phyloP scores from a whole-genome alignment of 768 basidiomycete genomes.

The Suillus weaverae region DNA sequence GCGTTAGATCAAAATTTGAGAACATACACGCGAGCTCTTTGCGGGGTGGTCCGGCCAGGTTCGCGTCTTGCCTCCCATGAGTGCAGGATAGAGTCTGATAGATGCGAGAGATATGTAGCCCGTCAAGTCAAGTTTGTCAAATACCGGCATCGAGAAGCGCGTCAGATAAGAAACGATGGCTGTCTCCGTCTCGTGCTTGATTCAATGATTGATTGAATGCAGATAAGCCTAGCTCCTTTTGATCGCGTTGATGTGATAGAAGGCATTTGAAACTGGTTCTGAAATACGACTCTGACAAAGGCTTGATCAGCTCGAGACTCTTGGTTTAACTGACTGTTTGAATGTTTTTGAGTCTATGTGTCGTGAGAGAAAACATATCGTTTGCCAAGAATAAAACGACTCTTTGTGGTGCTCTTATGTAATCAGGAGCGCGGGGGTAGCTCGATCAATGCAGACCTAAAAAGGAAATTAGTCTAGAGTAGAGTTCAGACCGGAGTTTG shows the following conservation, averaged over 20 bases:
- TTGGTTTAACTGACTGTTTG: not conserved
- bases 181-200: not conserved
- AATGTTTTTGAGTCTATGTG: not conserved
- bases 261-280: not conserved
- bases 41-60: not conserved
- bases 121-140: not conserved
- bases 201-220: not conserved
- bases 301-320: not conserved
- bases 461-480: slow-evolving; percentile 27
- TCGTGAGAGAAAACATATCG: not conserved
- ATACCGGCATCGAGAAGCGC: not conserved
- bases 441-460: slow-evolving; percentile 18
- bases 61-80: not conserved
- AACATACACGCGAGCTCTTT: not conserved
- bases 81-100: too few species aligned
- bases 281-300: not conserved
- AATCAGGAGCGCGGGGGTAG: slow-evolving; percentile 13
- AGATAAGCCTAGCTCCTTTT: not conserved
- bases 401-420: not conserved
- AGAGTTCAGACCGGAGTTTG: slow-evolving; percentile 49
- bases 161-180: not conserved
- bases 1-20: too few species aligned
- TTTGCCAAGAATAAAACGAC: slow-evolving; percentile 1
- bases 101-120: not conserved
- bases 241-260: not conserved